A percentile compares a stretch with the other conserved stretches of the same genome.
phyloP scores from a whole-genome alignment of 1,284 basidiomycete genomes.

The Trichosporon faecale region DNA sequence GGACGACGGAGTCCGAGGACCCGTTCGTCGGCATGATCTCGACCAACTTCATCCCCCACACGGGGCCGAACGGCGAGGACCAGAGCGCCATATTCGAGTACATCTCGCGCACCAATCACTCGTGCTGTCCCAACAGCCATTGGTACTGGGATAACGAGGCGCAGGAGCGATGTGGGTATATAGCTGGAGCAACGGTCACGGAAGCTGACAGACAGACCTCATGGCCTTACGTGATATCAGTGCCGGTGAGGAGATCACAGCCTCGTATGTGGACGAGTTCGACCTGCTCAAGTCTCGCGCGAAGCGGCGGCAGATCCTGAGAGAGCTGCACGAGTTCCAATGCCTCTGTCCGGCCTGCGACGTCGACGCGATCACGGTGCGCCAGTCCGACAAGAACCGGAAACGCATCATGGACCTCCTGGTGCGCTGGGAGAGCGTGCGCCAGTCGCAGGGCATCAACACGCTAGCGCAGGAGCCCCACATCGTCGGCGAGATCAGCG shows the following conservation, averaged over 20 bases:
- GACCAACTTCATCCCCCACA: constrained; percentile 17
- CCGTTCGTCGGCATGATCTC: not conserved
- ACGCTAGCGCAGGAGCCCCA: not conserved
- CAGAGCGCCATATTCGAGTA: constrained; percentile 26
- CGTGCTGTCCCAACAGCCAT: constrained; percentile 29
- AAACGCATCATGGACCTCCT: not conserved
- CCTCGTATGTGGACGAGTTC: constrained; percentile 19
- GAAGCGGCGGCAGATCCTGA: not conserved
- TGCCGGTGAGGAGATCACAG: constrained; percentile 25
- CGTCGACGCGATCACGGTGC: not conserved
- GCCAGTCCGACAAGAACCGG: constrained; percentile 5
- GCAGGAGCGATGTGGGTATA: constrained; percentile 18
- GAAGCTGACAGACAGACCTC: constrained; percentile 17
- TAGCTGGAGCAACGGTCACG: no score
- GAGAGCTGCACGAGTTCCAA: not conserved
- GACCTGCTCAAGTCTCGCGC: not conserved
- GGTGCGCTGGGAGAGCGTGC: not conserved
- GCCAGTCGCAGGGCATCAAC: not conserved
- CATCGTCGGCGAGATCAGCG: not conserved
- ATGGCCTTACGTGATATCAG: constrained; percentile 21
- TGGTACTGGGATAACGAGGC: constrained; percentile 29
- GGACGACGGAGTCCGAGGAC: not conserved
- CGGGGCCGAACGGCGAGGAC: not conserved
- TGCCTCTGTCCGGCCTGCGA: constrained; percentile 12
- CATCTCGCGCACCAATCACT: constrained; percentile 31